Evolutionary conservation across 352 stramenopile species (phyloP).

Genomic region (Globisporangium mamillatum): DNA sequence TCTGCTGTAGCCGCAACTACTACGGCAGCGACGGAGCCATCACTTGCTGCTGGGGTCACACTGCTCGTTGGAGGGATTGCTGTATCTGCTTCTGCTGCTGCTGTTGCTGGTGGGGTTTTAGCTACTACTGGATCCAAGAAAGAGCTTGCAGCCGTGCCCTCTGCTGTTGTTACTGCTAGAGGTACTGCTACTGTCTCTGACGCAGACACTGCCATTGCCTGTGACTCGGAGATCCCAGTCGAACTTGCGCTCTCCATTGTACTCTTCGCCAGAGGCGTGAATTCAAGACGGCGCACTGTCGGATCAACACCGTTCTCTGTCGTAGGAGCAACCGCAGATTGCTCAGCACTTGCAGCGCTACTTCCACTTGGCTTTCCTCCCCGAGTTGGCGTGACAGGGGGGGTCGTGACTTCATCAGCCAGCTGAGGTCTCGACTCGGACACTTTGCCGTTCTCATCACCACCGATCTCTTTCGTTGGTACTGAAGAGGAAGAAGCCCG

Average conservation of each 20-base stretch:
- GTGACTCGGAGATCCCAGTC: background rate
- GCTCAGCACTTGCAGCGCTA: background rate
- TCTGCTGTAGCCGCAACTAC: background rate
- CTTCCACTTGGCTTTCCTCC: background rate
- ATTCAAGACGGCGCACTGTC: background rate
- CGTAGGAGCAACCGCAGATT: background rate
- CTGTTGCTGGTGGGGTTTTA: background rate
- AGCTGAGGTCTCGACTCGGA: too few relatives aligned
- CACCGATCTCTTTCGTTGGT: background rate
- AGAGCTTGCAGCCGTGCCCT: background rate
- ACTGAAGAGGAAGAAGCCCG: background rate
- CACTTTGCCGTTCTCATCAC: background rate
- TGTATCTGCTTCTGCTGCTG: background rate
- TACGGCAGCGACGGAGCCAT: background rate
- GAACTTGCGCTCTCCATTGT: background rate
- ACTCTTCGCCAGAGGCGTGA: background rate
- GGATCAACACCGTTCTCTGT: background rate
- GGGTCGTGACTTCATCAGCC: background rate
- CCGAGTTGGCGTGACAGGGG: background rate
- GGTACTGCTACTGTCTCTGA: background rate
- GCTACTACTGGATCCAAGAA: background rate
- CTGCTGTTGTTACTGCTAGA: background rate
- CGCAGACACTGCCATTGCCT: background rate
- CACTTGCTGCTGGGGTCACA: background rate
- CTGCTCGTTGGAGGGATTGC: background rate